These are phyloP conservation scores for Cladochytrium replicatum DNA, from an alignment of 192 early-diverging fungal species.

Conservation along the genomic window DNA sequence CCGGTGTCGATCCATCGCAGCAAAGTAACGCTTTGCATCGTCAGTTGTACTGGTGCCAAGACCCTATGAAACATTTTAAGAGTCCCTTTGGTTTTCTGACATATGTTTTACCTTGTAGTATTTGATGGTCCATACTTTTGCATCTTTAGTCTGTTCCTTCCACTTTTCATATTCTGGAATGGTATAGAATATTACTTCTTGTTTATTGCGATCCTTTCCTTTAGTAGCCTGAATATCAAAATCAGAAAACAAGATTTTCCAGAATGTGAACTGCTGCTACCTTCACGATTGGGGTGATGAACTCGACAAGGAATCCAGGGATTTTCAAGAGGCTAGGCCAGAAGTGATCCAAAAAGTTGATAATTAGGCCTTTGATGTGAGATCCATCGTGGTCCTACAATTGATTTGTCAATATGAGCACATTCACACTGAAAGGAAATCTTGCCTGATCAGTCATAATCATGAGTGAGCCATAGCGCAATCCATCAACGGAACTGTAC, in stretches of 20 bases:
- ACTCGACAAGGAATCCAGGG: constrained; percentile 85
- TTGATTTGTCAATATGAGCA: constrained; percentile 4
- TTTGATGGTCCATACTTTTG: constrained; percentile 75
- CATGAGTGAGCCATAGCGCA: constrained; percentile 93
- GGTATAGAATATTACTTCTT: constrained; percentile 73
- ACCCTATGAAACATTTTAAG: constrained; percentile 45
- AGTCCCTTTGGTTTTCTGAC: too few species aligned
- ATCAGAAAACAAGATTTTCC: not conserved
- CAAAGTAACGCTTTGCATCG: constrained; percentile 90
- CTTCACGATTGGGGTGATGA: constrained; percentile 95
- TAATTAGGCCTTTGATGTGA: constrained; percentile 93
- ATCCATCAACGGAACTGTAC: constrained; percentile 58
- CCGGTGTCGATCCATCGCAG: constrained; percentile 63
- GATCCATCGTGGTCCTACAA: constrained; percentile 79
- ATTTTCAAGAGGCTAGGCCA: constrained; percentile 85
- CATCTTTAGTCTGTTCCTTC: constrained; percentile 59
- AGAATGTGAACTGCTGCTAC: constrained; percentile 21
- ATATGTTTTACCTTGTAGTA: constrained; percentile 76
- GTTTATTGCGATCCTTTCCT: constrained; percentile 26
- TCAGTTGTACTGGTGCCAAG: constrained; percentile 75
- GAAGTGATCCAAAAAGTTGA: constrained; percentile 92
- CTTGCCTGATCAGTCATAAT: constrained; percentile 94
- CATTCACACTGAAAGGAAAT: not conserved
- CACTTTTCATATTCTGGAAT: constrained; percentile 87
- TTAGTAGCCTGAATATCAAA: constrained; percentile 38